phyloP scores from a whole-genome alignment of 2,329 filamentous ascomycete genomes.

The Alternaria gaisen region DNA sequence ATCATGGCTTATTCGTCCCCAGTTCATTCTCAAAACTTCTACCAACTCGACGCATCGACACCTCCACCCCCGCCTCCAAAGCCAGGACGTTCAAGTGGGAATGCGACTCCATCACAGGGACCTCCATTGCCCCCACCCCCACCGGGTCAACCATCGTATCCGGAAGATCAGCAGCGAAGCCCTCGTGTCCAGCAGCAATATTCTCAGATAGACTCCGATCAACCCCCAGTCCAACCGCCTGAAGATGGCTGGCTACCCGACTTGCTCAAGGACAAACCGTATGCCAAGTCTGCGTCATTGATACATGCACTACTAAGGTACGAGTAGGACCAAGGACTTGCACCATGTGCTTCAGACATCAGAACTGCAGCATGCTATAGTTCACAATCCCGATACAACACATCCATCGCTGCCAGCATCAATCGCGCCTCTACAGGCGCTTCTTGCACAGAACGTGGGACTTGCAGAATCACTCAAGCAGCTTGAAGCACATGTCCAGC shows the following conservation, averaged over 20 bases:
- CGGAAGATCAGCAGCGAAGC: slow-evolving; percentile 30
- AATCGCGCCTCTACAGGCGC: slow-evolving; percentile 68
- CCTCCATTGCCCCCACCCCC: slow-evolving; percentile 58
- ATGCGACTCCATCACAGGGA: slow-evolving; percentile 53
- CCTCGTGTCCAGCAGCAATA: slow-evolving; percentile 29
- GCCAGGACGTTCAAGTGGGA: slow-evolving; percentile 53
- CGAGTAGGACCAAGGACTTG: slow-evolving; percentile 77
- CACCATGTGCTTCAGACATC: slow-evolving; percentile 72
- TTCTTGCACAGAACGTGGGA: slow-evolving; percentile 75
- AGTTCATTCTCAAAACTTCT: slow-evolving; percentile 49
- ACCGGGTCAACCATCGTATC: slow-evolving; percentile 42
- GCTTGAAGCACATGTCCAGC: slow-evolving; percentile 66
- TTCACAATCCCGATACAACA: slow-evolving; percentile 69
- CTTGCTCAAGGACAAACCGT: slow-evolving; percentile 83
- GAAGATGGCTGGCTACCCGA: slow-evolving; percentile 79
- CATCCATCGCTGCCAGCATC: slow-evolving; percentile 77
- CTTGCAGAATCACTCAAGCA: slow-evolving; percentile 71
- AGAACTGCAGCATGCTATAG: slow-evolving; percentile 75
- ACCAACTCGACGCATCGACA: slow-evolving; percentile 55
- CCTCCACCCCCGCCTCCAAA: slow-evolving; percentile 60
- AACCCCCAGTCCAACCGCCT: slow-evolving; percentile 40
- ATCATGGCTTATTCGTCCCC: slow-evolving; percentile 52
- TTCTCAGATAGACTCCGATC: slow-evolving; percentile 28
- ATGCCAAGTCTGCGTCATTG: slow-evolving; percentile 48
- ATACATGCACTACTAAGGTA: slow-evolving; percentile 24